phyloP scores from a whole-genome alignment of 768 basidiomycete species.

The Lactarius indigo region DNA sequence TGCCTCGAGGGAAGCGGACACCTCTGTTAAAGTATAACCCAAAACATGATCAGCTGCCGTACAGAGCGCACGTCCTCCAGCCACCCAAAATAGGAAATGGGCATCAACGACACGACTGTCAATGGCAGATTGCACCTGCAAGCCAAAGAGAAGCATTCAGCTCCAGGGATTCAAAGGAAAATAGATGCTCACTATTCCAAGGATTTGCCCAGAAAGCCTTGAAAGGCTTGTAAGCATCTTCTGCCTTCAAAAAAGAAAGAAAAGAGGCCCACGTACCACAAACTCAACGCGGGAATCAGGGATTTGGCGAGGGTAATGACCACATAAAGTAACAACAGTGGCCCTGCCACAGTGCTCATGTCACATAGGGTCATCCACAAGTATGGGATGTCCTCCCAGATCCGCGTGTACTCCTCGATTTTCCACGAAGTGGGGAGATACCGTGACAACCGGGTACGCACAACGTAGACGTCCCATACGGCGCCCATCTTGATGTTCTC shows the following conservation, averaged over 20 bases:
- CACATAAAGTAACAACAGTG: constrained; percentile 12
- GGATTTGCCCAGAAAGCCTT: constrained; percentile 18
- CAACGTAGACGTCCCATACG: not conserved
- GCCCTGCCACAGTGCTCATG: constrained; percentile 6
- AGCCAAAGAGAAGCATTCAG: not conserved
- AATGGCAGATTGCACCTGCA: constrained; percentile 19
- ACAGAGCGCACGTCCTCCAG: constrained; percentile 54
- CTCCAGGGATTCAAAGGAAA: too few species aligned
- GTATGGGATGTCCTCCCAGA: not conserved
- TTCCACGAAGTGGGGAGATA: not conserved
- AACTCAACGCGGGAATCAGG: constrained; percentile 9
- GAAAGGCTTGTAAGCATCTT: not conserved
- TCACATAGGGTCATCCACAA: constrained; percentile 47
- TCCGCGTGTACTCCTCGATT: not conserved
- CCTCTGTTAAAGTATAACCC: constrained; percentile 35
- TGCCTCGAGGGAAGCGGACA: constrained; percentile 49
- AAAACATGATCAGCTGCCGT: constrained; percentile 45
- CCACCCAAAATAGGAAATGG: constrained; percentile 12
- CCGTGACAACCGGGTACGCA: not conserved
- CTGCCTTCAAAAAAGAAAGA: not conserved
- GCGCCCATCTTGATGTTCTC: not conserved
- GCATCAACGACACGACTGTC: constrained; percentile 21
- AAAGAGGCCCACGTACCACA: constrained; percentile 6
- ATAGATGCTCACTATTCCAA: constrained; percentile 27
- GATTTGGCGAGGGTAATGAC: not conserved